phyloP scores from a whole-genome alignment of 225 moss, liverwort and hornwort genomes.

The Marchantia polymorpha region DNA sequence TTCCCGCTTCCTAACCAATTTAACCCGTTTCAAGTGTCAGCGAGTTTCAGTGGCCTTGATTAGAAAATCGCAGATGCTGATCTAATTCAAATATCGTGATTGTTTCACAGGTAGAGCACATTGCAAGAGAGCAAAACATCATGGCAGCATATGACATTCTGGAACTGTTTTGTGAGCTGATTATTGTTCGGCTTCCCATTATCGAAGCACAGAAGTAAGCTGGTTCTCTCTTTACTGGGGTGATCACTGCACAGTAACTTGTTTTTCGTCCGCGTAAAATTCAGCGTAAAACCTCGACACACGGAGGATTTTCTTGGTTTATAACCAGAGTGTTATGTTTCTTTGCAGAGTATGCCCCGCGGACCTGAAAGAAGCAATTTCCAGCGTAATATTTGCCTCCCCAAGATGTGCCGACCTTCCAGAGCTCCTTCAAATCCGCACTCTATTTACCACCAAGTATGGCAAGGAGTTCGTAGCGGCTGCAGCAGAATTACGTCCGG shows the following conservation, averaged over 20 bases:
- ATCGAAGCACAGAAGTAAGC: slow-evolving; percentile 95
- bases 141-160: slow-evolving; percentile 97
- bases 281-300: too few relatives aligned
- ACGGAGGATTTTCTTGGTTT: neutral
- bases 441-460: slow-evolving; percentile 87
- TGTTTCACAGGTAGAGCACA: slow-evolving; percentile 74
- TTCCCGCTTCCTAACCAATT: too few relatives aligned
- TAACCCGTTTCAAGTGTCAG: too few relatives aligned
- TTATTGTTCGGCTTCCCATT: slow-evolving; percentile 92
- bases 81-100: neutral
- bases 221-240: neutral
- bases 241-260: neutral
- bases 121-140: slow-evolving; percentile 88
- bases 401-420: slow-evolving; percentile 95
- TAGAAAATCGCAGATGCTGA: neutral
- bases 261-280: neutral
- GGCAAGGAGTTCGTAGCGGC: slow-evolving; percentile 95
- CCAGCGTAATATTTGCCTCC: slow-evolving; percentile 92
- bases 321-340: neutral
- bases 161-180: slow-evolving; percentile 91
- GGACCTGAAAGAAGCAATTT: slow-evolving; percentile 90
- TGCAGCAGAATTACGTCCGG: slow-evolving; percentile 92
- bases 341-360: slow-evolving; percentile 64
- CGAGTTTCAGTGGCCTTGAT: neutral
- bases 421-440: slow-evolving; percentile 84